A percentile compares a stretch with the other conserved stretches of the same genome.
These are phyloP conservation scores for Ceratobasidium sp. DNA, from an alignment of 1,284 basidiomycete species.

Conservation along the genomic window DNA sequence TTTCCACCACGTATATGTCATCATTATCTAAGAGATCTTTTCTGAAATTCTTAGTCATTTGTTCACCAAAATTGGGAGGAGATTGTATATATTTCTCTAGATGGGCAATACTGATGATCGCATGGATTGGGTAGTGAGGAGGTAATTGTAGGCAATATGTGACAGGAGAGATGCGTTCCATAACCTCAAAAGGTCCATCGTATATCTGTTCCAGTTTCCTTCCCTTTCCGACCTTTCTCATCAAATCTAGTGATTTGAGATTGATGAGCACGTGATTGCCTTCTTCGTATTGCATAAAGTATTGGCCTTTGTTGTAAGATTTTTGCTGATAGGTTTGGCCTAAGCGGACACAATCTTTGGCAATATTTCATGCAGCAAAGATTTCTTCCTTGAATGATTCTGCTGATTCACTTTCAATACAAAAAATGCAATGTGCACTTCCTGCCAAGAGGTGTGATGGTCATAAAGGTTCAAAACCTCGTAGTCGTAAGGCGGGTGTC, in stretches of 20 bases:
- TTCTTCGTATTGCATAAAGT: slow-evolving; percentile 49
- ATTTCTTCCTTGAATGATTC: slow-evolving; percentile 43
- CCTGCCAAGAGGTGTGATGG: slow-evolving; percentile 45
- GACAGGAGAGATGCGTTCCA: slow-evolving; percentile 51
- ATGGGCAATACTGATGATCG: slow-evolving; percentile 57
- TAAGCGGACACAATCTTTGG: slow-evolving; percentile 47
- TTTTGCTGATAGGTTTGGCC: slow-evolving; percentile 41
- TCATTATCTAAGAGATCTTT: too few relatives aligned
- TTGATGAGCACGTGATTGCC: slow-evolving; percentile 57
- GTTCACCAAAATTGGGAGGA: too few relatives aligned
- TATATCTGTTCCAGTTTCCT: slow-evolving; percentile 56
- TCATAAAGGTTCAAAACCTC: slow-evolving; percentile 49
- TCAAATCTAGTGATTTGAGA: slow-evolving; percentile 55
- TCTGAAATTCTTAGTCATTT: too few relatives aligned
- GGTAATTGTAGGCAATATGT: slow-evolving; percentile 56
- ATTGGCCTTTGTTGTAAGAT: slow-evolving; percentile 51
- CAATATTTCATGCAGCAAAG: slow-evolving; percentile 46
- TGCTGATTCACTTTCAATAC: neutral
- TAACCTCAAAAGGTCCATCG: slow-evolving; percentile 58
- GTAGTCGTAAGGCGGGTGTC: too few relatives aligned
- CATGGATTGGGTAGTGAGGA: slow-evolving; percentile 53
- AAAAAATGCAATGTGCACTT: slow-evolving; percentile 4
- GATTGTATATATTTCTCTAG: slow-evolving; percentile 45
- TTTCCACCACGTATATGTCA: slow-evolving; percentile 6
- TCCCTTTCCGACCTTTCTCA: slow-evolving; percentile 53